Percentiles rank a stretch among this genome's conserved stretches.
Evolutionary conservation across 140 eudicot genomes (phyloP).

Genomic region (Anethum foeniculum): DNA sequence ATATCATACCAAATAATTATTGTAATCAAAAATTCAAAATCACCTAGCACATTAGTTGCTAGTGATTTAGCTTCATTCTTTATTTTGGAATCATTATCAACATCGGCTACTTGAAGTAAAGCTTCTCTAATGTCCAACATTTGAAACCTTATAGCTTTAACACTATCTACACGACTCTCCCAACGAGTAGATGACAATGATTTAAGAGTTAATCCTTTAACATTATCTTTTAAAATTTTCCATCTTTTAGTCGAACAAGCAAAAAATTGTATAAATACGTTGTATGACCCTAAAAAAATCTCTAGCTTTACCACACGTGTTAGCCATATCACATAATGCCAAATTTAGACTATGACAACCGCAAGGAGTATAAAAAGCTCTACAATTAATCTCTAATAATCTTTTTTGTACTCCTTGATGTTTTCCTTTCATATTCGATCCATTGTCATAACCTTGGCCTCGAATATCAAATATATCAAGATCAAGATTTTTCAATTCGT

Average conservation of each 20-base stretch:
- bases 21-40: constrained; percentile 10
- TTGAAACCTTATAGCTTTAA: constrained; percentile 2
- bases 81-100: not conserved
- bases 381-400: not conserved
- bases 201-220: not conserved
- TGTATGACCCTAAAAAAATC: not conserved
- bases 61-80: constrained; percentile 9
- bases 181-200: not conserved
- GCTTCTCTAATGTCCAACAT: not conserved
- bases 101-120: not conserved
- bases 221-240: not conserved
- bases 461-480: too few relatives aligned
- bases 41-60: not conserved
- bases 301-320: not conserved
- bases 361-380: not conserved
- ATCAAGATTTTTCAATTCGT: too few relatives aligned
- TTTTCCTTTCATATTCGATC: too few relatives aligned
- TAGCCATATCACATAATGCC: not conserved
- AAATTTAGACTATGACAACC: not conserved
- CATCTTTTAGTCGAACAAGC: not conserved
- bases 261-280: not conserved
- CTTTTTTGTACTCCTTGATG: not conserved
- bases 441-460: too few relatives aligned
- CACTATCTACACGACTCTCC: not conserved
- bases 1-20: constrained; percentile 17